Evolutionary conservation across 495 filamentous ascomycete species (phyloP), one percentile per base, ranked within the genome.

Genomic region (Aspergillus cavernicola): DNA sequence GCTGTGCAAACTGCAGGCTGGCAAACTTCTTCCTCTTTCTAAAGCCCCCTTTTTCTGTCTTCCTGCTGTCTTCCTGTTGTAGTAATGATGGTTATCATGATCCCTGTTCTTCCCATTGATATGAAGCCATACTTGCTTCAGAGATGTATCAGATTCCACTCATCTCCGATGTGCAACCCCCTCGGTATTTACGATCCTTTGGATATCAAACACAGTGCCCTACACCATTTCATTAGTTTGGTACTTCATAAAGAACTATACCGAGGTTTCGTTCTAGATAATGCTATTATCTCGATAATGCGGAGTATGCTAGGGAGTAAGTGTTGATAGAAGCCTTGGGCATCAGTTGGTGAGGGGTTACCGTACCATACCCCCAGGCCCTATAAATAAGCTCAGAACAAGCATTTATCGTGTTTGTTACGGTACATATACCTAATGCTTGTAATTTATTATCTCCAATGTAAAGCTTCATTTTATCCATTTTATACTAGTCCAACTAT

Each of bases 371-470:
- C 50, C 11, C 23, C 37, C 33, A 6, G 3, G 32, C 19, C 5
- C 11, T 16, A 3, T 20, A 35, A 33, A 49, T 38, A 37, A 18
- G 20, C 45, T 49, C 32, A 49, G 20, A 10, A 2, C 22, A 45
- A 19, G 42, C 42, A 32, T 9, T 20, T 32, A n/a, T 18, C 39
- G 38, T n/a, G 15, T 50, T 23, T 19, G 15, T 6, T 29, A 39
- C 46, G 3, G 35, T 50, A 39, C 19, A 6, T 6, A 28, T 37
- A 26, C 29, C 22, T 26, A 24, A 45, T 15, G 9, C 18, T 41
- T 23, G 40, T 52, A 33, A 52, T 52, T 51, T 33, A 37, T 36
- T 16, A 15, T 52, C 10, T 36, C 31, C 44, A 42, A 5, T 18
- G n/a, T n/a, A n/a, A 7, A 43, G 22, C 41, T 2, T 43, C 31